These are phyloP conservation scores for Podospora appendiculata DNA, from an alignment of 495 filamentous ascomycete species.

Conservation along the genomic window DNA sequence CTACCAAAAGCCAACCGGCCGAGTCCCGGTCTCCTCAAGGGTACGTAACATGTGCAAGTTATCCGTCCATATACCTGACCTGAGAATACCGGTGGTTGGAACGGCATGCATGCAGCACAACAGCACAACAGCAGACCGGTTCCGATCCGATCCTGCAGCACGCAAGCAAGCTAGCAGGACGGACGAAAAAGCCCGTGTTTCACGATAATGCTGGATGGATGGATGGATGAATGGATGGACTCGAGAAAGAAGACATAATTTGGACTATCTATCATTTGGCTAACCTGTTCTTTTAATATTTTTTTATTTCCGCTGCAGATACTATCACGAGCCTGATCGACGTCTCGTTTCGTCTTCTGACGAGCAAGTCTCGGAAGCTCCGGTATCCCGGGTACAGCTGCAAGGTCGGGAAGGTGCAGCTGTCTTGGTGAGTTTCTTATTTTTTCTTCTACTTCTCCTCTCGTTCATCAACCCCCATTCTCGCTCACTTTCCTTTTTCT, in stretches of 20 bases:
- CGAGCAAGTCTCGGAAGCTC: conserved; percentile 40
- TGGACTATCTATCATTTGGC: too few species aligned
- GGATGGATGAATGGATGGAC: background rate
- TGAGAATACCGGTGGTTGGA: too few species aligned
- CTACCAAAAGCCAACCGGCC: conserved; percentile 51
- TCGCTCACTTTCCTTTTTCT: background rate
- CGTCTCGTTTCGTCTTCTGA: conserved; percentile 58
- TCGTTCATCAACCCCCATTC: too few species aligned
- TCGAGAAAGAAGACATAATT: background rate
- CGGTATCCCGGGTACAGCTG: conserved; percentile 49
- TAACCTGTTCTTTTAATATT: background rate
- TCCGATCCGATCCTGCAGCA: too few species aligned
- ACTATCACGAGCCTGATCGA: conserved; percentile 60
- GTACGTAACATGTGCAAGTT: conserved; percentile 27
- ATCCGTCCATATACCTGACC: too few species aligned
- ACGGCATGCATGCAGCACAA: too few species aligned
- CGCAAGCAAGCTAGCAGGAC: too few species aligned
- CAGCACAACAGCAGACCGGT: too few species aligned
- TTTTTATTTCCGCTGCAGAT: conserved; percentile 25
- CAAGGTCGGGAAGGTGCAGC: conserved; percentile 51
- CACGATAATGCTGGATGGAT: background rate
- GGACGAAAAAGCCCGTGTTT: too few species aligned
- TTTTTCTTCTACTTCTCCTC: background rate
- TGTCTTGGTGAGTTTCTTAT: conserved; percentile 52
- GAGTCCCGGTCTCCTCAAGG: conserved; percentile 45